Conservation (phyloP, 2,329 filamentous ascomycete genomes). For the Diaporthe amygdali region DNA sequence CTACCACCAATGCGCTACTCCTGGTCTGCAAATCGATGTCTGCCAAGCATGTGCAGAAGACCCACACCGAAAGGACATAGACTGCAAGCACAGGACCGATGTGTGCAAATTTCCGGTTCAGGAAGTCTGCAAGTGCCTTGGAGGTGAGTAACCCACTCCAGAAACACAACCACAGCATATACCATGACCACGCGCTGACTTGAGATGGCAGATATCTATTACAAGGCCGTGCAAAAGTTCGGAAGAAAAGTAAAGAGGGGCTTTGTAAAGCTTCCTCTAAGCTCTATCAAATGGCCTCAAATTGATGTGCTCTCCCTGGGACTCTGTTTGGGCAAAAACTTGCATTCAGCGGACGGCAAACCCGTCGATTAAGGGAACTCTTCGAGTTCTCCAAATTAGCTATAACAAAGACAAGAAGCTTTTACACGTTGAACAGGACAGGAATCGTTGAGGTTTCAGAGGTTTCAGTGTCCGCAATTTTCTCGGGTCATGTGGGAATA, state of each 20-base stretch:
- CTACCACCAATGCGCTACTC: background rate
- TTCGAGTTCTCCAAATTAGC: too few relatives aligned
- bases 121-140: constrained; percentile 1
- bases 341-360: background rate
- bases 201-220: background rate
- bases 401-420: background rate
- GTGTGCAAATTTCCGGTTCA: background rate
- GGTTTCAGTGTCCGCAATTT: too few relatives aligned
- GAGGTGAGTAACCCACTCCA: background rate
- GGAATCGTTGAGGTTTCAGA: too few relatives aligned
- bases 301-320: background rate
- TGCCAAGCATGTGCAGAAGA: background rate
- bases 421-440: too few relatives aligned
- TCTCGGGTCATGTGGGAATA: too few relatives aligned
- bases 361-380: background rate
- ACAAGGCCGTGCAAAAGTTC: background rate
- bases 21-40: background rate
- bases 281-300: background rate
- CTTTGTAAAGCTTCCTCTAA: background rate
- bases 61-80: background rate
- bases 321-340: background rate
- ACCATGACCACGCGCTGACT: background rate
- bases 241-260: background rate
- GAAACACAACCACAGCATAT: background rate
- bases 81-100: constrained; percentile 3